These are phyloP conservation scores for Leccinum pallidistipes DNA, from an alignment of 1,284 basidiomycete species.

Conservation along the genomic window DNA sequence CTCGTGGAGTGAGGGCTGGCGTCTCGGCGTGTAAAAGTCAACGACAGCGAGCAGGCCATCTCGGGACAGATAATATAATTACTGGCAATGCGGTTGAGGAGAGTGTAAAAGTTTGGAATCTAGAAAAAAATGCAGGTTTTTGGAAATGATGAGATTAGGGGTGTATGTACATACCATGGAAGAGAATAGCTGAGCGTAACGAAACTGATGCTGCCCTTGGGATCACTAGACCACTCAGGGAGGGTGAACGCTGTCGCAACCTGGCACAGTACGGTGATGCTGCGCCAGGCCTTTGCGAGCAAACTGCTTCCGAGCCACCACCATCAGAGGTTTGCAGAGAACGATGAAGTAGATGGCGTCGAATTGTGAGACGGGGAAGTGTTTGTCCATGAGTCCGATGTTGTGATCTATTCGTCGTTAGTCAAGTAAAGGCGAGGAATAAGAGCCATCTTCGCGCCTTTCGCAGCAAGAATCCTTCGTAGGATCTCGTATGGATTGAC, in stretches of 20 bases:
- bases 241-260: constrained; percentile 73
- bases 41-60: constrained; percentile 70
- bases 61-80: constrained; percentile 65
- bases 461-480: too few relatives aligned
- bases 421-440: background rate
- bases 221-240: constrained; percentile 58
- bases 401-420: constrained; percentile 57
- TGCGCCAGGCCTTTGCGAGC: constrained; percentile 68
- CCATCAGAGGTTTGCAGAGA: constrained; percentile 73
- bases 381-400: constrained; percentile 79
- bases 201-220: constrained; percentile 57
- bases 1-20: constrained; percentile 53
- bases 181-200: constrained; percentile 70
- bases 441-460: too few relatives aligned
- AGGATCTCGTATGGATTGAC: too few relatives aligned
- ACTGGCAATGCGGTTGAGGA: constrained; percentile 62
- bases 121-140: constrained; percentile 20
- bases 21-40: constrained; percentile 80
- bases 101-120: constrained; percentile 73
- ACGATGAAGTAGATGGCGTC: constrained; percentile 78
- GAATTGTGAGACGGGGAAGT: constrained; percentile 63
- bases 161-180: constrained; percentile 54
- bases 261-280: constrained; percentile 74
- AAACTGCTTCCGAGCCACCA: constrained; percentile 72
- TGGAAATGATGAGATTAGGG: background rate